Conservation (phyloP, 164 flowering plant genomes). For the Umbellularia californica region DNA sequence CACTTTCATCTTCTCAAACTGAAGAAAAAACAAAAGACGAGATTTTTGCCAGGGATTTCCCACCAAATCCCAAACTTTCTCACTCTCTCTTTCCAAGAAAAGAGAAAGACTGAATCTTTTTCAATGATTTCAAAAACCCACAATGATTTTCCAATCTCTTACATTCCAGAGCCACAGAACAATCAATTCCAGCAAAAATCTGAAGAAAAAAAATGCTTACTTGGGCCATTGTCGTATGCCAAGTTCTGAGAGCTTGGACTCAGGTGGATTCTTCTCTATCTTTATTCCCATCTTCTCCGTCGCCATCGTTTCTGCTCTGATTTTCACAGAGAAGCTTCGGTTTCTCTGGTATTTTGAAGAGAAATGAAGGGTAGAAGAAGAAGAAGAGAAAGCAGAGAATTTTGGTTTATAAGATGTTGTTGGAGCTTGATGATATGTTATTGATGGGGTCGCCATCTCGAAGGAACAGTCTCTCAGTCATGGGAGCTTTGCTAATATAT, state of each 20-base stretch:
- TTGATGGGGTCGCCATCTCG: neutral
- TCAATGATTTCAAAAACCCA: neutral
- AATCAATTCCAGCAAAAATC: neutral
- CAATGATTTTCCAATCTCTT: neutral
- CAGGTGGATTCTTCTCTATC: slow-evolving; percentile 62
- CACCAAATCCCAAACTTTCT: neutral
- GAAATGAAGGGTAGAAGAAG: neutral
- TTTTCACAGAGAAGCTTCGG: neutral
- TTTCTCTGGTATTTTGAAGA: neutral
- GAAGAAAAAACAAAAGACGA: neutral
- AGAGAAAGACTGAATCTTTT: neutral
- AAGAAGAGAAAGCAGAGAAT: neutral
- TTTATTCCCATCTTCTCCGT: slow-evolving; percentile 66
- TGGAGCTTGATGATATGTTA: neutral
- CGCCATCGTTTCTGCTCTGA: slow-evolving; percentile 43
- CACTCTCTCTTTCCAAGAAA: neutral
- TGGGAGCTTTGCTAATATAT: neutral
- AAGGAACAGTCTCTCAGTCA: neutral
- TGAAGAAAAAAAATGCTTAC: slow-evolving; percentile 23
- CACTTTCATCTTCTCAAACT: neutral
- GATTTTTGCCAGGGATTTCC: neutral
- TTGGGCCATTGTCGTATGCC: slow-evolving; percentile 82
- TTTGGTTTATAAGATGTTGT: neutral
- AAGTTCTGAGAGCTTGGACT: slow-evolving; percentile 61
- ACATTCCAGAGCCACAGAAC: neutral